These are phyloP conservation scores for Naganishia sp. DNA, from an alignment of 1,284 basidiomycete genomes.

Conservation along the genomic window DNA sequence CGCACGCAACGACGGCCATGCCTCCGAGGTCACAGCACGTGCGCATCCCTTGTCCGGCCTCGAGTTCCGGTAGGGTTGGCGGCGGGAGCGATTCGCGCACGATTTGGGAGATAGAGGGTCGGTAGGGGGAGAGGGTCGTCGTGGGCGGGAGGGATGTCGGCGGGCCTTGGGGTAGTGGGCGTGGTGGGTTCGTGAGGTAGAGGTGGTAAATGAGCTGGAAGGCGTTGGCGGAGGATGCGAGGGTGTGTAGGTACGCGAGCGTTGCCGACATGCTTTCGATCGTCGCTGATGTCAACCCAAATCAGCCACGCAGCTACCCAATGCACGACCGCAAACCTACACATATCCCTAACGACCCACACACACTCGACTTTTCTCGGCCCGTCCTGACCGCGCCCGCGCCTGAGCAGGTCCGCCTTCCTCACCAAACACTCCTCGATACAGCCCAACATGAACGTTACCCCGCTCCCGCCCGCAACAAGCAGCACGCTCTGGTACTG, in stretches of 20 bases:
- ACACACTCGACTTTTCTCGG: conserved; percentile 41
- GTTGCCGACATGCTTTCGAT: conserved; percentile 45
- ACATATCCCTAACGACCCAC: conserved; percentile 48
- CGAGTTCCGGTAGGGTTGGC: conserved; percentile 32
- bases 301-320: background rate
- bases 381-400: conserved; percentile 34
- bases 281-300: conserved; percentile 32
- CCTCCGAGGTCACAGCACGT: conserved; percentile 38
- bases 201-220: conserved; percentile 41
- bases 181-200: conserved; percentile 45
- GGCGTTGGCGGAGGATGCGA: conserved; percentile 32
- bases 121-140: conserved; percentile 42
- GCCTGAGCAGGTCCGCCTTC: background rate
- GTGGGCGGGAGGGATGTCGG: conserved; percentile 34
- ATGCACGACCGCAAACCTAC: conserved; percentile 37
- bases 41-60: conserved; percentile 19
- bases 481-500: conserved; percentile 43
- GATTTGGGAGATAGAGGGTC: conserved; percentile 45
- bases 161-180: conserved; percentile 38
- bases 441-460: conserved; percentile 49
- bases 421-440: conserved; percentile 46
- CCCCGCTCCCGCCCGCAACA: conserved; percentile 49
- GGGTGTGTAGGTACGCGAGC: conserved; percentile 38
- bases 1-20: conserved; percentile 48
- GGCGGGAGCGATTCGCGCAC: conserved; percentile 42